These are phyloP conservation scores for Metarhizium anisopliae DNA, from an alignment of 2,329 filamentous ascomycete genomes.

Conservation along the genomic window DNA sequence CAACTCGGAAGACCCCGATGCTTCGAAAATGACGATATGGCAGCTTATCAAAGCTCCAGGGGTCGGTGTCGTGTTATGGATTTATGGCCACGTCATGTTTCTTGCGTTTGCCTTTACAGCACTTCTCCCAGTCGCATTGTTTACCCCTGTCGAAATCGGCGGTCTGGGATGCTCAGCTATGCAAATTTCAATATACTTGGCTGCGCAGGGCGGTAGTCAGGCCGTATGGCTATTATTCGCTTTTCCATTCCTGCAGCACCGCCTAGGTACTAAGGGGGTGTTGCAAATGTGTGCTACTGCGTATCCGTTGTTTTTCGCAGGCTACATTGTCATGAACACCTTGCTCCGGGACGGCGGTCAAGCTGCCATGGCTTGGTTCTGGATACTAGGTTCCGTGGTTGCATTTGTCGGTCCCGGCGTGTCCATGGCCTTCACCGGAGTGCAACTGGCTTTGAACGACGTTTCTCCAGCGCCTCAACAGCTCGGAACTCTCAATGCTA, in stretches of 20 bases:
- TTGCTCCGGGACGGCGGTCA: slow-evolving; percentile 27
- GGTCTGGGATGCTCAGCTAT: slow-evolving; percentile 54
- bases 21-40: slow-evolving; percentile 14
- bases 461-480: slow-evolving; percentile 55
- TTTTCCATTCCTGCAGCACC: slow-evolving; percentile 60
- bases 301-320: slow-evolving; percentile 57
- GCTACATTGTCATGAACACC: slow-evolving; percentile 48
- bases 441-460: slow-evolving; percentile 69
- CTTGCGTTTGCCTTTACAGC: slow-evolving; percentile 66
- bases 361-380: slow-evolving; percentile 39
- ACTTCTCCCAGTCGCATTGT: slow-evolving; percentile 60
- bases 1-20: background rate
- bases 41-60: slow-evolving; percentile 52
- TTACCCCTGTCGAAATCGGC: slow-evolving; percentile 50
- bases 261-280: slow-evolving; percentile 57
- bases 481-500: slow-evolving; percentile 63
- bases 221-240: slow-evolving; percentile 61
- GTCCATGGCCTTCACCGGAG: slow-evolving; percentile 60
- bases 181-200: slow-evolving; percentile 60
- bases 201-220: slow-evolving; percentile 54
- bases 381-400: slow-evolving; percentile 35
- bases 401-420: slow-evolving; percentile 50
- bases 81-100: slow-evolving; percentile 58
- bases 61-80: slow-evolving; percentile 55
- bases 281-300: slow-evolving; percentile 41